These are phyloP conservation scores for Talaromyces sp. DNA, from an alignment of 2,329 filamentous ascomycete species.

Conservation along the genomic window DNA sequence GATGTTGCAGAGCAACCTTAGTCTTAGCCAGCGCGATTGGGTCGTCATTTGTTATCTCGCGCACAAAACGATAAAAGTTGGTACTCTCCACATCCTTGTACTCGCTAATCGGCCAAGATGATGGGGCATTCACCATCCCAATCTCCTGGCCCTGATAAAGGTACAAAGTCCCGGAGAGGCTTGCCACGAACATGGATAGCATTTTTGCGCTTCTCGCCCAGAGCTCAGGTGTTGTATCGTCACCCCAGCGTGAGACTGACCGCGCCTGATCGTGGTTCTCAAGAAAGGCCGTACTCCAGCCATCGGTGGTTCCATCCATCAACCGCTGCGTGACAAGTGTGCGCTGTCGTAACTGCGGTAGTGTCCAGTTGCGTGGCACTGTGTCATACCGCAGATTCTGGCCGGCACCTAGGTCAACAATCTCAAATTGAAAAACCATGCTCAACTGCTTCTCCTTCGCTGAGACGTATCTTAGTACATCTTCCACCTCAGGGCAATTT, in stretches of 20 bases:
- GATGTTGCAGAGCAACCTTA: conserved; percentile 53
- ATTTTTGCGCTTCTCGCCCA: conserved; percentile 51
- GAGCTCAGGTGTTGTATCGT: conserved; percentile 45
- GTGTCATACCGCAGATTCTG: conserved; percentile 47
- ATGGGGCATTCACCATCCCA: conserved; percentile 55
- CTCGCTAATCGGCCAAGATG: conserved; percentile 48
- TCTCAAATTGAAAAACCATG: conserved; percentile 72
- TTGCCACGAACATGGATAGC: conserved; percentile 50
- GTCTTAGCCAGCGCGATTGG: conserved; percentile 45
- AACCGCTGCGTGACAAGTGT: conserved; percentile 41
- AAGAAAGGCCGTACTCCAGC: conserved; percentile 59
- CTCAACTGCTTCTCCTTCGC: conserved; percentile 32
- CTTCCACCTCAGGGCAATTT: conserved; percentile 51
- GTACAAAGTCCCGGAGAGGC: conserved; percentile 54
- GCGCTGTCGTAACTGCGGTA: conserved; percentile 50
- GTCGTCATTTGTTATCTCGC: conserved; percentile 30
- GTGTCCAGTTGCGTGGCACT: conserved; percentile 42
- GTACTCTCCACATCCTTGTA: conserved; percentile 43
- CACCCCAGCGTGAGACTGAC: conserved; percentile 53
- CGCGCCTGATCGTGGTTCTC: conserved; percentile 64
- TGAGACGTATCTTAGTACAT: conserved; percentile 34
- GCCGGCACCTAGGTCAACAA: conserved; percentile 56
- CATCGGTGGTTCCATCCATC: conserved; percentile 43
- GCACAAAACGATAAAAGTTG: conserved; percentile 45
- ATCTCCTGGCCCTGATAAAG: conserved; percentile 62